A percentile compares a stretch with the other conserved stretches of the same genome.
These are phyloP conservation scores for Lachnellula arida DNA, from an alignment of 2,329 filamentous ascomycete species.

Conservation along the genomic window DNA sequence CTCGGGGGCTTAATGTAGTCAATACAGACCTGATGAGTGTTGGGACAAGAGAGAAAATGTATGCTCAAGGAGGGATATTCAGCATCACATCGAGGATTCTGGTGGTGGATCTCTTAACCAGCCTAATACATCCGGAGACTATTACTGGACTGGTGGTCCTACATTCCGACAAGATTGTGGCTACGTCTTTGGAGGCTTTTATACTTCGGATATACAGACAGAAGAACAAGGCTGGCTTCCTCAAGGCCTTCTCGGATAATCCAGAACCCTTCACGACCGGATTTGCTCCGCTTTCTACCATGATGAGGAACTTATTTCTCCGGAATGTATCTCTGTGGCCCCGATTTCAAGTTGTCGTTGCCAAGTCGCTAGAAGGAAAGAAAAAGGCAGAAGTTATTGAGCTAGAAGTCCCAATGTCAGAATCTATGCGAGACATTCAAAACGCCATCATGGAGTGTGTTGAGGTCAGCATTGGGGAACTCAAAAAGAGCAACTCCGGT, in stretches of 20 bases:
- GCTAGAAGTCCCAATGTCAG: conserved; percentile 92
- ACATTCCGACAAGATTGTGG: conserved; percentile 81
- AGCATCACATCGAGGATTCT: conserved; percentile 94
- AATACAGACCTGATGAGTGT: conserved; percentile 94
- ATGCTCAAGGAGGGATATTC: conserved; percentile 82
- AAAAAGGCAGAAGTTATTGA: conserved; percentile 96
- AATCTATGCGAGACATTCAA: conserved; percentile 88
- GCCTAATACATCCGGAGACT: conserved; percentile 72
- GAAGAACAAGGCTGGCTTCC: conserved; percentile 87
- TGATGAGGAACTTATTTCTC: conserved; percentile 90
- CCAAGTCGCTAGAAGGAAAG: conserved; percentile 82
- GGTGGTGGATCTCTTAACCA: conserved; percentile 88
- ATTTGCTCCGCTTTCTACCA: conserved; percentile 81
- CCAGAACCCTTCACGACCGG: conserved; percentile 87
- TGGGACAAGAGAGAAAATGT: conserved; percentile 83
- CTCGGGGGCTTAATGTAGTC: conserved; percentile 81
- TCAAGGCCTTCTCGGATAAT: conserved; percentile 93
- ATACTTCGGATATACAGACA: conserved; percentile 91
- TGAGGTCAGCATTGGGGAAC: conserved; percentile 86
- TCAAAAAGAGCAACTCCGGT: conserved; percentile 85
- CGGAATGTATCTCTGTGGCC: conserved; percentile 88
- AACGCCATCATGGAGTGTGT: conserved; percentile 94
- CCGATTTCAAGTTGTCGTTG: conserved; percentile 86
- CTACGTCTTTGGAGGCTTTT: conserved; percentile 89
- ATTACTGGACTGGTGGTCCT: conserved; percentile 84